phyloP scores from a whole-genome alignment of 495 filamentous ascomycete genomes.

The Hypoxylon lienhwacheense region DNA sequence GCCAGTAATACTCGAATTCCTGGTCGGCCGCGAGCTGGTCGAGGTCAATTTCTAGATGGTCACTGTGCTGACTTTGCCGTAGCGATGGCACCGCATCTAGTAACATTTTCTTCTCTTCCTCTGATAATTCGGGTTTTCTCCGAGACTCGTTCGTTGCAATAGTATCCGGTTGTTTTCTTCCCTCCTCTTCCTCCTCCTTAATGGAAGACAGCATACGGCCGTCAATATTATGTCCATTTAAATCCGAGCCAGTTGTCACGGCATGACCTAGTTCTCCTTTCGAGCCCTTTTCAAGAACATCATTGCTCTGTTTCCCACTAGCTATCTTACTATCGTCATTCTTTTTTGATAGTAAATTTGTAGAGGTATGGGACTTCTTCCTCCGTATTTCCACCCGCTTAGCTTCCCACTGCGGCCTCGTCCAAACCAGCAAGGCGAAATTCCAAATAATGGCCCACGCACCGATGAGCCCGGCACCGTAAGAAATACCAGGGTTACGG shows the following conservation, averaged over 20 bases:
- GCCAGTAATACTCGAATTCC: constrained; percentile 63
- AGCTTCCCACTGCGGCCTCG: constrained; percentile 65
- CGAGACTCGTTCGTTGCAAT: not conserved
- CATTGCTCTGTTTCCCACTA: not conserved
- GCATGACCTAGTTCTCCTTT: not conserved
- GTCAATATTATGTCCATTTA: constrained; percentile 4
- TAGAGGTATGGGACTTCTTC: constrained; percentile 22
- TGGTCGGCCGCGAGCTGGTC: constrained; percentile 23
- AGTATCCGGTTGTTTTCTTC: not conserved
- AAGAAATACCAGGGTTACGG: constrained; percentile 61
- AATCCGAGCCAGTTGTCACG: constrained; percentile 6
- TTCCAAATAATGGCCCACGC: constrained; percentile 70
- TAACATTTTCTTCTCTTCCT: not conserved
- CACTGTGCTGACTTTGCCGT: not conserved
- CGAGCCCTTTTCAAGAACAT: not conserved
- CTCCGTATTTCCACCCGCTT: constrained; percentile 62
- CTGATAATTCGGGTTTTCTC: not conserved
- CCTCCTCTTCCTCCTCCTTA: no score
- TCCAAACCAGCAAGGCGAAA: constrained; percentile 62
- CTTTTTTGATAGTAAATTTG: not conserved
- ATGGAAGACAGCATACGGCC: not conserved
- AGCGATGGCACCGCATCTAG: constrained; percentile 4
- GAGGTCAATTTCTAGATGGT: not conserved
- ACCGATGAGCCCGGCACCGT: constrained; percentile 66
- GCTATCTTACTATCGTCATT: not conserved